A percentile compares a stretch with the other conserved stretches of the same genome.
These are phyloP conservation scores for Dentipellis sp. DNA, from an alignment of 768 basidiomycete genomes.

Conservation along the genomic window DNA sequence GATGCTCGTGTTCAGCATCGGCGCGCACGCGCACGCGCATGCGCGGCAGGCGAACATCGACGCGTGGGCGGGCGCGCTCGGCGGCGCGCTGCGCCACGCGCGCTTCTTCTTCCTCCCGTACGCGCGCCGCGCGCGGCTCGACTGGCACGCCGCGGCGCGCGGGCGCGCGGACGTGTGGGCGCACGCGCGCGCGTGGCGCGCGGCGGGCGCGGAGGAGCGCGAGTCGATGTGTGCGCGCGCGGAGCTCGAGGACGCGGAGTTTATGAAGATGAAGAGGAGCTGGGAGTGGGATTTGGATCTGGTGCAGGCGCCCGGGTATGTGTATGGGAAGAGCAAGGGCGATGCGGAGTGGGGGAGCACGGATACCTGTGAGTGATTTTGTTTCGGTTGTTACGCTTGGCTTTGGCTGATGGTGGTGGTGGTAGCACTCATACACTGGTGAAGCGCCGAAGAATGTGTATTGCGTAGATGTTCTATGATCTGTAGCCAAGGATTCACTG, in stretches of 20 bases:
- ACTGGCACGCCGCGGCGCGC: slow-evolving; percentile 5
- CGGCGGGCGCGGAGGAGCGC: background rate
- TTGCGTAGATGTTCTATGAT: too few species aligned
- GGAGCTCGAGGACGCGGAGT: slow-evolving; percentile 2
- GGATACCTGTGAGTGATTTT: slow-evolving; percentile 12
- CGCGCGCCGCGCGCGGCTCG: slow-evolving; percentile 9
- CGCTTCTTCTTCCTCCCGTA: slow-evolving; percentile 12
- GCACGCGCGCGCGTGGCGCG: slow-evolving; percentile 9
- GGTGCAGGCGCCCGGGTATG: slow-evolving; percentile 11
- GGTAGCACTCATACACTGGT: too few species aligned
- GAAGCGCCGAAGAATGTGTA: too few species aligned
- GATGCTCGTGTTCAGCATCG: slow-evolving; percentile 11
- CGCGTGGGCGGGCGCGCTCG: background rate
- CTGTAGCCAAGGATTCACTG: too few species aligned
- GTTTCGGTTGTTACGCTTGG: too few species aligned
- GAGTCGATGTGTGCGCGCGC: background rate
- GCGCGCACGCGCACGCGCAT: slow-evolving; percentile 1
- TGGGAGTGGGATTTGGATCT: slow-evolving; percentile 14
- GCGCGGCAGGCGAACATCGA: background rate
- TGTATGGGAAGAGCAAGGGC: slow-evolving; percentile 8
- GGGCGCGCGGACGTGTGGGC: slow-evolving; percentile 7
- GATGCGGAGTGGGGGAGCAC: slow-evolving; percentile 9
- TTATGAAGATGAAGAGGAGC: slow-evolving; percentile 10
- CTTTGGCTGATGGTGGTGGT: too few species aligned
- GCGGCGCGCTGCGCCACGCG: slow-evolving; percentile 3